A percentile compares a stretch with the other conserved stretches of the same genome.
phyloP scores from a whole-genome alignment of 1,284 basidiomycete genomes.

The Leccinum solheimii region DNA sequence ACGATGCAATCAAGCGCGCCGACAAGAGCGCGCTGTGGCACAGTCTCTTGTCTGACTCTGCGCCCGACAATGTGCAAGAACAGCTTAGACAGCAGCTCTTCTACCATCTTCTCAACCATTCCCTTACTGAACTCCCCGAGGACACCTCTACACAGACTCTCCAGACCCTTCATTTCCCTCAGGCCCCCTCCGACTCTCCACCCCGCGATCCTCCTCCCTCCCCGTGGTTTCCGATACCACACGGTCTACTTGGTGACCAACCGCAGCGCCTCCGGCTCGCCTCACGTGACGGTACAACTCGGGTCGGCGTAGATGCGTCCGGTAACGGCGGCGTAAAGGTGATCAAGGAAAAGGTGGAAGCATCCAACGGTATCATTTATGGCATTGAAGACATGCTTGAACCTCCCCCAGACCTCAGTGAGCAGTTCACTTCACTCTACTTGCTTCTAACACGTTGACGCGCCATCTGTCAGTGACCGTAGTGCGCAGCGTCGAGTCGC shows the following conservation, averaged over 20 bases:
- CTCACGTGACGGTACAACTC: constrained; percentile 48
- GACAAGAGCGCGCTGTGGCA: constrained; percentile 50
- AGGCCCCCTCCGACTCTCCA: constrained; percentile 52
- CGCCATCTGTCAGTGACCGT: constrained; percentile 34
- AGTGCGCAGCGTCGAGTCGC: constrained; percentile 54
- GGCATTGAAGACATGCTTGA: constrained; percentile 77
- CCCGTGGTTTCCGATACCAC: constrained; percentile 83
- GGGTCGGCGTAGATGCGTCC: constrained; percentile 71
- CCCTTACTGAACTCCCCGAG: constrained; percentile 50
- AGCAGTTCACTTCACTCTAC: constrained; percentile 24
- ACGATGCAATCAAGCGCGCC: constrained; percentile 76
- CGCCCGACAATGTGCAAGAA: constrained; percentile 82
- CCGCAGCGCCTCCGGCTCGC: constrained; percentile 80
- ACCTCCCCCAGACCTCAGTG: constrained; percentile 77
- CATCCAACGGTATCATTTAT: constrained; percentile 77
- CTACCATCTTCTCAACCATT: constrained; percentile 92
- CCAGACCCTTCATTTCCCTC: constrained; percentile 74
- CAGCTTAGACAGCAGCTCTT: constrained; percentile 87
- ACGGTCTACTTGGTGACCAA: constrained; percentile 78
- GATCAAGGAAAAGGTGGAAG: constrained; percentile 55
- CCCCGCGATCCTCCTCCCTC: constrained; percentile 68
- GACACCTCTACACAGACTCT: constrained; percentile 44
- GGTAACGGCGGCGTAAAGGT: constrained; percentile 68
- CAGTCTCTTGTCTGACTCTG: constrained; percentile 42
- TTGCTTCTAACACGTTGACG: constrained; percentile 2